A percentile compares a stretch with the other conserved stretches of the same genome.
These are phyloP conservation scores for Phytophthora pisi DNA, from an alignment of 352 stramenopile species.

Conservation along the genomic window DNA sequence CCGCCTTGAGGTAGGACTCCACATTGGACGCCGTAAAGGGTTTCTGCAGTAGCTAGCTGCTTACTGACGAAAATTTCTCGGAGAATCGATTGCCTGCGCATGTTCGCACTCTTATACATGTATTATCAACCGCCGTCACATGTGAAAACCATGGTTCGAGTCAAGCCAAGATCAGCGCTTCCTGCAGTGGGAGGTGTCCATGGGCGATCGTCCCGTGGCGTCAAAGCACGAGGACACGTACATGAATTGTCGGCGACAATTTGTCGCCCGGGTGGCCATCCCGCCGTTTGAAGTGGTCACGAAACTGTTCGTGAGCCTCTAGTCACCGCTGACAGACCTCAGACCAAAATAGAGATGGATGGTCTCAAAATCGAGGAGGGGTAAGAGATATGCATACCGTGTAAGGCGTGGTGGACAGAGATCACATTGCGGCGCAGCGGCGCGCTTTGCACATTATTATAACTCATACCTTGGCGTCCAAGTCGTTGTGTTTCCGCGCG, in stretches of 20 bases:
- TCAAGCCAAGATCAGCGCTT: not conserved
- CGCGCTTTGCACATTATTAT: conserved; percentile 23
- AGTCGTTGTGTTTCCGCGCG: conserved; percentile 14
- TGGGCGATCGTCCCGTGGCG: too few relatives aligned
- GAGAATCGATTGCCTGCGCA: too few relatives aligned
- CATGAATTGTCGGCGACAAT: too few relatives aligned
- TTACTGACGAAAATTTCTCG: too few relatives aligned
- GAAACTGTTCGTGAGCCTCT: not conserved
- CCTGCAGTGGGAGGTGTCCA: not conserved
- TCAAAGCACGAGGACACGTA: too few relatives aligned
- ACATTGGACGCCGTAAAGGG: too few relatives aligned
- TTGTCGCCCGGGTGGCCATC: not conserved
- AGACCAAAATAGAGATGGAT: conserved; percentile 16
- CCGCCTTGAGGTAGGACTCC: too few relatives aligned
- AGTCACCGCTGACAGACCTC: conserved; percentile 7
- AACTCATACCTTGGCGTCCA: conserved; percentile 37
- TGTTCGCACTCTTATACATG: too few relatives aligned
- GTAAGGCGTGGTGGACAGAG: not conserved
- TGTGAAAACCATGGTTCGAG: too few relatives aligned
- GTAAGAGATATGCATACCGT: too few relatives aligned
- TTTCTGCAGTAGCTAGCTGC: too few relatives aligned
- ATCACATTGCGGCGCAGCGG: conserved; percentile 12
- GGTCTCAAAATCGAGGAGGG: conserved; percentile 3
- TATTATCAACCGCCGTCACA: too few relatives aligned
- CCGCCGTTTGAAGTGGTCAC: not conserved